Conservation (phyloP, 306 rosid genomes). For the Alnus rubra region DNA sequence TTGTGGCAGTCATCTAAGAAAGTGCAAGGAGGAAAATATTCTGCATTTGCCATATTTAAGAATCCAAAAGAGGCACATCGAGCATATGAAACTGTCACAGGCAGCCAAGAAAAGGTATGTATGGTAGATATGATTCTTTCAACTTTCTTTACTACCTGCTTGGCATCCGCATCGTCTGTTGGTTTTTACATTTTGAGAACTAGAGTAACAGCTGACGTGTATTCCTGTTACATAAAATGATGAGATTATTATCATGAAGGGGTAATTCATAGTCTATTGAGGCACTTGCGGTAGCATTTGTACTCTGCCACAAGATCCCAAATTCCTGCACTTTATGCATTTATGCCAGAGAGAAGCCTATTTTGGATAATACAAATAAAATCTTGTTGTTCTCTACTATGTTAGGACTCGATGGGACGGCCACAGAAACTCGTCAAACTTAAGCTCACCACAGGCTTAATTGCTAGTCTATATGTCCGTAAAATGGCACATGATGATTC, state of each 20-base stretch:
- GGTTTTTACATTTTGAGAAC: neutral
- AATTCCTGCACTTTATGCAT: neutral
- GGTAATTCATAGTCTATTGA: neutral
- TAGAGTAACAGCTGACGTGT: neutral
- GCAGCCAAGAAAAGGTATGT: slow-evolving; percentile 54
- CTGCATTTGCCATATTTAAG: slow-evolving; percentile 61
- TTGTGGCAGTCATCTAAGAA: slow-evolving; percentile 53
- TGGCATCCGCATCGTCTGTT: neutral
- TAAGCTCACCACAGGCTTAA: slow-evolving; percentile 29
- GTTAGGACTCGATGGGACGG: slow-evolving; percentile 48
- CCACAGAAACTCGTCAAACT: slow-evolving; percentile 44
- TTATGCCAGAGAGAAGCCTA: neutral
- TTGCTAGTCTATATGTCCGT: slow-evolving; percentile 38
- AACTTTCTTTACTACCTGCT: neutral
- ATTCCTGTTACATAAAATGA: neutral
- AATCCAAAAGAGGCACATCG: slow-evolving; percentile 53
- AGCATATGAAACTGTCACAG: slow-evolving; percentile 57
- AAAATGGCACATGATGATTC: slow-evolving; percentile 31
- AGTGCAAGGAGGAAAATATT: slow-evolving; percentile 43
- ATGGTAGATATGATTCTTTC: neutral
- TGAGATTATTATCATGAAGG: neutral
- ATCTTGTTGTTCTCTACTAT: neutral
- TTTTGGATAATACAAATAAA: neutral
- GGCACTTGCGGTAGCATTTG: neutral
- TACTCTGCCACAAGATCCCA: slow-evolving; percentile 6